Conservation (phyloP, 495 filamentous ascomycete genomes). For the Hyaloscypha finlandica region DNA sequence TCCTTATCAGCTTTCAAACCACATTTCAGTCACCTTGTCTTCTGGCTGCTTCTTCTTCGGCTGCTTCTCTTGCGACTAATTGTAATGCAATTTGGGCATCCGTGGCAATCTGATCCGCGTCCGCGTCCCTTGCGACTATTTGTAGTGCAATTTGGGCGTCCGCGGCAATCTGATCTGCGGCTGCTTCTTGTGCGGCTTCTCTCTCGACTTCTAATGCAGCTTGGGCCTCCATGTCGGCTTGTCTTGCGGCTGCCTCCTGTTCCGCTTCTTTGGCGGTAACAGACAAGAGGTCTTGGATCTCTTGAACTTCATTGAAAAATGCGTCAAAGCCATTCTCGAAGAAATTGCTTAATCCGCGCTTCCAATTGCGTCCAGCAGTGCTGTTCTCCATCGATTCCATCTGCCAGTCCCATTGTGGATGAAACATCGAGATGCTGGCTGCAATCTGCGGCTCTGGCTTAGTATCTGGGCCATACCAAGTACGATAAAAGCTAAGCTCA, state of each 20-base stretch:
- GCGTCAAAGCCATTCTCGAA: constrained; percentile 38
- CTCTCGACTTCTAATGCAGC: too few relatives aligned
- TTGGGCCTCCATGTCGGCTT: not conserved
- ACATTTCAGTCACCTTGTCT: too few relatives aligned
- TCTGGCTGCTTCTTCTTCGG: too few relatives aligned
- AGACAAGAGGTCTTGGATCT: constrained; percentile 29
- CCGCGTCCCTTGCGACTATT: too few relatives aligned
- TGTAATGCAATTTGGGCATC: too few relatives aligned
- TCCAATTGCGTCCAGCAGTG: constrained; percentile 39
- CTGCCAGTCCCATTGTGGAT: constrained; percentile 46
- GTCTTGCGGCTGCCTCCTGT: constrained; percentile 4
- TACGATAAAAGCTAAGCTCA: constrained; percentile 58
- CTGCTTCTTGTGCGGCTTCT: too few relatives aligned
- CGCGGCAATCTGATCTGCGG: too few relatives aligned
- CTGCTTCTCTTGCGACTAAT: too few relatives aligned
- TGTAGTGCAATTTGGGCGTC: too few relatives aligned
- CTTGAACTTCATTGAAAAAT: constrained; percentile 34
- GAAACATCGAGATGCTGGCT: constrained; percentile 52
- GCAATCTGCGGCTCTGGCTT: constrained; percentile 21
- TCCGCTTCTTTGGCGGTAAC: constrained; percentile 14
- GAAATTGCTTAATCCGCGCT: constrained; percentile 44
- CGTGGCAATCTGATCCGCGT: too few relatives aligned
- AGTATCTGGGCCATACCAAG: constrained; percentile 40
- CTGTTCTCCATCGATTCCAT: constrained; percentile 34
- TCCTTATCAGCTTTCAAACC: not conserved